A percentile compares a stretch with the other conserved stretches of the same genome.
phyloP scores from a whole-genome alignment of 768 basidiomycete genomes.

The Lentinus brumalis region DNA sequence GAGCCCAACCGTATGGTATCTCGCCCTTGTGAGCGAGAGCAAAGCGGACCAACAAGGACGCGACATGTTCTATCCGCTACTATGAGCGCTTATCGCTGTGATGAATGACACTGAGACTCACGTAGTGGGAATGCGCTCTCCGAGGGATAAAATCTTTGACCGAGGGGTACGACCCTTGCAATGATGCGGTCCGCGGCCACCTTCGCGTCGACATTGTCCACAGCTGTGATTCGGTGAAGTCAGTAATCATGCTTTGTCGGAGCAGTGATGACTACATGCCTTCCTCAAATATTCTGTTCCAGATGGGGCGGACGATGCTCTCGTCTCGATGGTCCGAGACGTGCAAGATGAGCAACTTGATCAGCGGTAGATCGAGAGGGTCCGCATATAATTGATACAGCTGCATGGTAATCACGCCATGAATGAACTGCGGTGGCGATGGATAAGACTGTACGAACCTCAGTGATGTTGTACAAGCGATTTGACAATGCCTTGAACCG shows the following conservation, averaged over 20 bases:
- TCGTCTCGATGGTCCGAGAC: conserved; percentile 93
- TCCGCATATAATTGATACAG: conserved; percentile 88
- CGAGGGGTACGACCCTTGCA: conserved; percentile 67
- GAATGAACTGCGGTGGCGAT: background rate
- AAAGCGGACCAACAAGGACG: conserved; percentile 75
- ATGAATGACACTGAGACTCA: conserved; percentile 42
- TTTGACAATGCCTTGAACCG: conserved; percentile 61
- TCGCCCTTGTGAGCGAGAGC: conserved; percentile 58
- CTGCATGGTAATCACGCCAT: conserved; percentile 40
- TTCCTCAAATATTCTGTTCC: conserved; percentile 85
- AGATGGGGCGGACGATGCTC: conserved; percentile 77
- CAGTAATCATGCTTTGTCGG: background rate
- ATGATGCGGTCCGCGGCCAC: conserved; percentile 64
- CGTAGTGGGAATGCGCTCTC: conserved; percentile 88
- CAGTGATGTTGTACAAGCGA: conserved; percentile 76
- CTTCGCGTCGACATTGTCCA: conserved; percentile 55
- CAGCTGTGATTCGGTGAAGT: conserved; percentile 38
- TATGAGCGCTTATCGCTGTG: background rate
- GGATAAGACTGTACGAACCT: conserved; percentile 51
- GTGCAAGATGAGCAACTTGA: conserved; percentile 89
- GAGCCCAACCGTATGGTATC: conserved; percentile 79
- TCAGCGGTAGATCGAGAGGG: conserved; percentile 78
- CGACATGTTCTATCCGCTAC: conserved; percentile 61
- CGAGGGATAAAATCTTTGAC: conserved; percentile 87
- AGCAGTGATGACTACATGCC: conserved; percentile 45